phyloP scores from a whole-genome alignment of 139 green algal species.

The Coccomyxa sp. region DNA sequence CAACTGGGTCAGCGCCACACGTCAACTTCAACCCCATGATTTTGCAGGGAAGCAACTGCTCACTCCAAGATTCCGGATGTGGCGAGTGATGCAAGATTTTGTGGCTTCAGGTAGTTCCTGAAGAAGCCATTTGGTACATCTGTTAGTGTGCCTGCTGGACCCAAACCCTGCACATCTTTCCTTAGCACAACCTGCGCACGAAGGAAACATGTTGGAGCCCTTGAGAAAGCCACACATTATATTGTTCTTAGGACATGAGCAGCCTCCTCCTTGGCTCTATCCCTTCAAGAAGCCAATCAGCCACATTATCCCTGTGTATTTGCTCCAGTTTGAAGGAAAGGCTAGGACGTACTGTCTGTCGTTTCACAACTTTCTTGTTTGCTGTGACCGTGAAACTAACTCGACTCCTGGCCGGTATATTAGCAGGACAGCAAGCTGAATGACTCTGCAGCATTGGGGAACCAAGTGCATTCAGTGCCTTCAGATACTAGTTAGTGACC shows the following conservation, averaged over 20 bases:
- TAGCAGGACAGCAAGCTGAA: not conserved
- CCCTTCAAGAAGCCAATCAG: not conserved
- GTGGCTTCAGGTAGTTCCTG: slow-evolving; percentile 83
- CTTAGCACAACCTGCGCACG: slow-evolving; percentile 54
- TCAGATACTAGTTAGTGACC: not conserved
- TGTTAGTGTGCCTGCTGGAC: slow-evolving; percentile 62
- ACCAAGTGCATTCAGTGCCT: not conserved
- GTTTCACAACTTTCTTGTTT: slow-evolving; percentile 30
- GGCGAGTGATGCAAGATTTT: slow-evolving; percentile 65
- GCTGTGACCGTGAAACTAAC: slow-evolving; percentile 16
- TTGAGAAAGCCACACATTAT: not conserved
- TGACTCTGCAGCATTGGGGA: not conserved
- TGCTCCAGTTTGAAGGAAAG: not conserved
- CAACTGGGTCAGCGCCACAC: not conserved
- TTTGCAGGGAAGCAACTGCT: slow-evolving; percentile 8
- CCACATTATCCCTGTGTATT: not conserved
- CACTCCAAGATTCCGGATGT: slow-evolving; percentile 71
- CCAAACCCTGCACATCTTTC: slow-evolving; percentile 48
- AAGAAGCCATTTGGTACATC: slow-evolving; percentile 82
- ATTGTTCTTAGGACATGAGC: not conserved
- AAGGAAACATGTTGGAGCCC: not conserved
- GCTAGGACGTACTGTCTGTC: not conserved
- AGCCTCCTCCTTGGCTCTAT: not conserved
- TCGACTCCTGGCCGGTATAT: not conserved
- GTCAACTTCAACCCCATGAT: not conserved